Evolutionary conservation across 164 flowering plant genomes (phyloP), one percentile per base, ranked within the genome.

Genomic region (Macadamia integrifolia): DNA sequence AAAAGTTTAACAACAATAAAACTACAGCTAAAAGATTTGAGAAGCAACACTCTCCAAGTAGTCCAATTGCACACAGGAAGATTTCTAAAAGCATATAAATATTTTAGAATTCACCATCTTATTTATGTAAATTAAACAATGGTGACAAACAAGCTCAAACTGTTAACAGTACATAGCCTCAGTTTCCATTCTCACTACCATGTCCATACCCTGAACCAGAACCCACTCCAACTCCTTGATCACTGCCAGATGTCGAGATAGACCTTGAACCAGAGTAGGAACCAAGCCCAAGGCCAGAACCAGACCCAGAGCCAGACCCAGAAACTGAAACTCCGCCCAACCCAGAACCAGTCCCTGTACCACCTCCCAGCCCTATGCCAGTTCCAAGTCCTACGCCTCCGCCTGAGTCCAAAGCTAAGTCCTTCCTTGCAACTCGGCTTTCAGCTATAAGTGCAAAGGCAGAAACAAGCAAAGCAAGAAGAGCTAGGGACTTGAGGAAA

Each of bases 261-360:
- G 17, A 18, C 13, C 62, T 28, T 12, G 23, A 23, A 12, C 62
- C 62, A 59, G 17, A 12, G 12, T 28, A 10, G 28, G 62, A 59
- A 18, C 62, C 62, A 59, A 30, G 13, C 29, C 62, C 62, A 59
- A 13, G 17, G 28, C 9, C 62, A 59, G 62, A 59, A 2, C 62
- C 62, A 30, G 62, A 59, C 62, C 62, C 29, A 59, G 62, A 18
- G 6, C 32, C 29, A 14, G 62, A 59, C 17, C 62, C 17, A 59
- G 62, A 17, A 59, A 14, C 17, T 3, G 62, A 59, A 18, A 17
- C 29, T 59, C 23, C 62, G 1, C 28, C 62, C 17, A 28, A 59
- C 31, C 62, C 62, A 59, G 29, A 14, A 59, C 9, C 17, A 23
- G 62, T 14, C 28, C 62, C 29, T 1, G 29, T 14, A 1, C 40